A percentile compares a stretch with the other conserved stretches of the same genome.
These are phyloP conservation scores for Cystobasidium slooffiae DNA, from an alignment of 1,284 basidiomycete genomes.

Conservation along the genomic window DNA sequence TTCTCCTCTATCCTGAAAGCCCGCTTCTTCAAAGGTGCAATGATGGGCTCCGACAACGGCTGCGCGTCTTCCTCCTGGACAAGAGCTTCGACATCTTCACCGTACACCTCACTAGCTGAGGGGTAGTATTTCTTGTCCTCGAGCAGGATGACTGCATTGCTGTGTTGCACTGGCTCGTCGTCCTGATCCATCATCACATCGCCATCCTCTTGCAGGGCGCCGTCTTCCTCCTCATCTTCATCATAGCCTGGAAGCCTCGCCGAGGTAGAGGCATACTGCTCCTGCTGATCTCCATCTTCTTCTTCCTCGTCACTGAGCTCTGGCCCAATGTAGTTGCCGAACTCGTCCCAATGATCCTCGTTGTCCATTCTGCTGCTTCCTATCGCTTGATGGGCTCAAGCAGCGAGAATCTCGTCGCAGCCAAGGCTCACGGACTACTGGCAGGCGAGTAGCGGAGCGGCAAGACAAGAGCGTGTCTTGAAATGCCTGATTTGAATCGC, in stretches of 20 bases:
- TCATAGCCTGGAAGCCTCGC: conserved; percentile 59
- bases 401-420: background rate
- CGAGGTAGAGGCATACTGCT: conserved; percentile 49
- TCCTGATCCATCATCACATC: conserved; percentile 52
- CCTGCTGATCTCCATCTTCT: conserved; percentile 56
- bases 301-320: conserved; percentile 86
- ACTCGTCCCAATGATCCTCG: conserved; percentile 58
- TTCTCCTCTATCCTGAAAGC: conserved; percentile 86
- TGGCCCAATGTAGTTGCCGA: conserved; percentile 93
- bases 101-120: conserved; percentile 88
- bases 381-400: background rate
- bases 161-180: conserved; percentile 45
- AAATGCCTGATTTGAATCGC: no score
- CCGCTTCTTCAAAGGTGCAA: conserved; percentile 90
- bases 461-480: background rate
- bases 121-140: conserved; percentile 99
- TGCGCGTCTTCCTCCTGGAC: conserved; percentile 99
- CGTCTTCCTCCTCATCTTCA: conserved; percentile 56
- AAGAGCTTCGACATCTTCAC: conserved; percentile 80
- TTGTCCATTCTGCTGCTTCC: conserved; percentile 24
- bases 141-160: conserved; percentile 57
- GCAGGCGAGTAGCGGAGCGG: background rate
- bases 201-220: conserved; percentile 72
- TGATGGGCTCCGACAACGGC: conserved; percentile 90
- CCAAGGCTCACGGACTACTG: background rate